Evolutionary conservation across 768 basidiomycete species (phyloP), one percentile per base, ranked within the genome.

Genomic region (Kwoniella heveanensis): DNA sequence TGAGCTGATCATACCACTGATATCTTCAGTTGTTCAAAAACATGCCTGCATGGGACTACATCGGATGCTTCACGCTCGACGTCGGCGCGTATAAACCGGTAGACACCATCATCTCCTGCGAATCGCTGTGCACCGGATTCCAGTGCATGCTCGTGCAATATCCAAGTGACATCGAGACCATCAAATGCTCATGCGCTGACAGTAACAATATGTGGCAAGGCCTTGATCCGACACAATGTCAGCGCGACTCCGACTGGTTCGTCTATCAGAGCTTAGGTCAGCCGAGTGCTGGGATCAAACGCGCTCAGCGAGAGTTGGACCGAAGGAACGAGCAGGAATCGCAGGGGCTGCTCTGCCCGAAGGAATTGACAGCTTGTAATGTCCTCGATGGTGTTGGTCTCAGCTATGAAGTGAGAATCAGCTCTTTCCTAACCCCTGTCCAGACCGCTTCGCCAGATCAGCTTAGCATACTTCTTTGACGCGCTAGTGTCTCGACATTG

Each of bases 401-500:
- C 10, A 30, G 46, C 19, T 58, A 21, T 37, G 57, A 58, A 30
- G 57, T 58, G 30, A 58, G 57, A n/a, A 8, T 19, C 17, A 3
- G 39, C 21, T 50, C 22, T 44, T n/a, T n/a, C n/a, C n/a, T n/a
- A n/a, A n/a, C n/a, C n/a, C n/a, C n/a, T n/a, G n/a, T n/a, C n/a
- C n/a, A n/a, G n/a, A n/a, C n/a, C n/a, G n/a, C n/a, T n/a, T n/a
- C n/a, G n/a, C n/a, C n/a, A n/a, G n/a, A n/a, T n/a, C n/a, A n/a
- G n/a, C n/a, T n/a, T n/a, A n/a, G n/a, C n/a, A n/a, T n/a, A n/a
- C n/a, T n/a, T n/a, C n/a, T n/a, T n/a, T n/a, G n/a, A n/a, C n/a
- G n/a, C n/a, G n/a, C n/a, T n/a, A 57, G 55, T 57, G 55, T 27
- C 13, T 57, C 10, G 55, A 57, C 27, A 57, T 27, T n/a, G 39